These are phyloP conservation scores for Globisporangium carolinianum DNA, from an alignment of 352 stramenopile species.

Conservation along the genomic window DNA sequence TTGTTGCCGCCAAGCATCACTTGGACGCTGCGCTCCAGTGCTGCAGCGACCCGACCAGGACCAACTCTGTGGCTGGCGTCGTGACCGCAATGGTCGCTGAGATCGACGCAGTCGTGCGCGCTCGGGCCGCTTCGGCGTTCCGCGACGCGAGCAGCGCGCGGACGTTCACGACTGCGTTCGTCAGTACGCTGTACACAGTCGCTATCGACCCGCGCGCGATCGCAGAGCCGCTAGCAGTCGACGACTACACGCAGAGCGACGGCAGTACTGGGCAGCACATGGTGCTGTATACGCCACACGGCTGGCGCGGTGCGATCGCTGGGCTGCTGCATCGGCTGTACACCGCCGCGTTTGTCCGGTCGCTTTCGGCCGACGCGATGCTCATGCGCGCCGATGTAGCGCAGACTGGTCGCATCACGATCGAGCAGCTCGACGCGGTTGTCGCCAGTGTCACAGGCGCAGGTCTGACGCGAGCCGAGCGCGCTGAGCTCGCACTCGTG, in stretches of 20 bases:
- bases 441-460: conserved; percentile 16
- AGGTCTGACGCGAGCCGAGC: conserved; percentile 13
- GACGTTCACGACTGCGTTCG: conserved; percentile 40
- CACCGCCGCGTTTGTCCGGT: conserved; percentile 12
- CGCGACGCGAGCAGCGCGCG: conserved; percentile 23
- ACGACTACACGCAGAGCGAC: conserved; percentile 20
- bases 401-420: conserved; percentile 11
- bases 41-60: neutral
- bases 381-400: conserved; percentile 16
- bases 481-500: conserved; percentile 15
- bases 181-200: conserved; percentile 28
- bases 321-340: conserved; percentile 35
- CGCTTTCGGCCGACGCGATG: conserved; percentile 19
- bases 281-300: conserved; percentile 6
- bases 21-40: conserved; percentile 24
- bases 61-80: conserved; percentile 1
- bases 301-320: conserved; percentile 37
- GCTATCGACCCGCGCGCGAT: neutral
- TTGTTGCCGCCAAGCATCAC: conserved; percentile 38
- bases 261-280: neutral
- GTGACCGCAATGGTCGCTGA: conserved; percentile 29
- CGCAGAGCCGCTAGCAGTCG: conserved; percentile 2
- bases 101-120: conserved; percentile 30
- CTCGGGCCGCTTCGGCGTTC: conserved; percentile 27
- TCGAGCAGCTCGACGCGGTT: conserved; percentile 15